Evolutionary conservation across 768 basidiomycete genomes (phyloP).

Genomic region (Gloeopeniophorella convolvens): DNA sequence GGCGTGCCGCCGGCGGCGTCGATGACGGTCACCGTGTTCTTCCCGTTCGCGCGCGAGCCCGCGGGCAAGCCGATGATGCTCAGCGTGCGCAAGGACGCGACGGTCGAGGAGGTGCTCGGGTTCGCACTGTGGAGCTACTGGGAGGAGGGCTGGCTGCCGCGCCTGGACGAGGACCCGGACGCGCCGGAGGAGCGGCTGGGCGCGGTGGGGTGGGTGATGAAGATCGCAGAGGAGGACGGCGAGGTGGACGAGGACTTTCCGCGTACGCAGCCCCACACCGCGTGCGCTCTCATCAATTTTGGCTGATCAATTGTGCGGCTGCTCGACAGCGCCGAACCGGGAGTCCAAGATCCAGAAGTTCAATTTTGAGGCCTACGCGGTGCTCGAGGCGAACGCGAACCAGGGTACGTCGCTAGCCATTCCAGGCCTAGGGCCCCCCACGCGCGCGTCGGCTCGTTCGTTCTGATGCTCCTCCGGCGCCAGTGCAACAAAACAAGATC

Average conservation of each 20-base stretch:
- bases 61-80: slow-evolving; percentile 58
- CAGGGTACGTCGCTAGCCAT: slow-evolving; percentile 46
- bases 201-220: slow-evolving; percentile 85
- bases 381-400: slow-evolving; percentile 64
- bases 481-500: slow-evolving; percentile 71
- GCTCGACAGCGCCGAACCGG: slow-evolving; percentile 81
- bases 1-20: slow-evolving; percentile 51
- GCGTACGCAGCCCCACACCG: too few species aligned
- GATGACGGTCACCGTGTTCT: slow-evolving; percentile 69
- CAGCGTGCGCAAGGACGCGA: slow-evolving; percentile 79
- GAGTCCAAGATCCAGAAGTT: slow-evolving; percentile 82
- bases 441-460: too few species aligned
- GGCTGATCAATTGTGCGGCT: slow-evolving; percentile 1
- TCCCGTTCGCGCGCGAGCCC: slow-evolving; percentile 69
- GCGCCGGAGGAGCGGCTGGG: slow-evolving; percentile 61
- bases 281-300: too few species aligned
- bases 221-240: slow-evolving; percentile 94
- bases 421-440: background rate
- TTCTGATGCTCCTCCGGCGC: background rate
- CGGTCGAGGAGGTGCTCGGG: slow-evolving; percentile 93
- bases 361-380: slow-evolving; percentile 83
- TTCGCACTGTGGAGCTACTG: slow-evolving; percentile 90
- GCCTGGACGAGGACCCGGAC: slow-evolving; percentile 57
- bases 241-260: slow-evolving; percentile 99
- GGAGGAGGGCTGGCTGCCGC: slow-evolving; percentile 80